Evolutionary conservation across 1,284 basidiomycete genomes (phyloP).

Genomic region (Lignosus rhinocerotis): DNA sequence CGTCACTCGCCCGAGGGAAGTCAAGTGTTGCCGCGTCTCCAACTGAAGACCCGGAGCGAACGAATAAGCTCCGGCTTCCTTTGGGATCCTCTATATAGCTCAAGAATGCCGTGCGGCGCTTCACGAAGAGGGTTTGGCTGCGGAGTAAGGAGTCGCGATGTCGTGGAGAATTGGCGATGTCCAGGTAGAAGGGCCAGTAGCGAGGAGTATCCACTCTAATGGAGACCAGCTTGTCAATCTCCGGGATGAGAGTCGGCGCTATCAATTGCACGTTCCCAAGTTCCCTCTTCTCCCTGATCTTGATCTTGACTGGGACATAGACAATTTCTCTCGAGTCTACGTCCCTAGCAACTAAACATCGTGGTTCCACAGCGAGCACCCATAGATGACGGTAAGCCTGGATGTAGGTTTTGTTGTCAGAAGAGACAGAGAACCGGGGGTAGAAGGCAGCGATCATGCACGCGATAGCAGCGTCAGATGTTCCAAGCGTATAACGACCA

Average conservation of each 20-base stretch:
- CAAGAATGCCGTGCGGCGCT: constrained; percentile 88
- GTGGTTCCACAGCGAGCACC: constrained; percentile 92
- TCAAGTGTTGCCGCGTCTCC: constrained; percentile 78
- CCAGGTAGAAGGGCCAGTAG: constrained; percentile 91
- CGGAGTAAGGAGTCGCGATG: constrained; percentile 71
- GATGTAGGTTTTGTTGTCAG: constrained; percentile 89
- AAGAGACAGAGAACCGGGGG: constrained; percentile 82
- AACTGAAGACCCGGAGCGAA: constrained; percentile 74
- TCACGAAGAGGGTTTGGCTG: constrained; percentile 86
- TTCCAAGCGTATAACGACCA: constrained; percentile 91
- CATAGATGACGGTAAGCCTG: constrained; percentile 95
- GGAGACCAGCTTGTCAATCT: constrained; percentile 76
- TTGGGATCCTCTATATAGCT: constrained; percentile 92
- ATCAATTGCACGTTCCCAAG: constrained; percentile 74
- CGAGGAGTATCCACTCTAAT: constrained; percentile 89
- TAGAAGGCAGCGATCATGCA: constrained; percentile 90
- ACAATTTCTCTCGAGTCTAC: constrained; percentile 89
- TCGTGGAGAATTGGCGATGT: constrained; percentile 66
- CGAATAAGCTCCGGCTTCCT: constrained; percentile 87
- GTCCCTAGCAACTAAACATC: constrained; percentile 89
- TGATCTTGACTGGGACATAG: constrained; percentile 89
- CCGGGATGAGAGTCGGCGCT: constrained; percentile 89
- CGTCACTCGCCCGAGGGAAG: constrained; percentile 74
- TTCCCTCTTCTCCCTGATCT: constrained; percentile 63
- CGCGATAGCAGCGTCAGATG: constrained; percentile 89